Base-by-base conservation (phyloP, 768 basidiomycete genomes). In the Lactarius pseudohatsudake region DNA sequence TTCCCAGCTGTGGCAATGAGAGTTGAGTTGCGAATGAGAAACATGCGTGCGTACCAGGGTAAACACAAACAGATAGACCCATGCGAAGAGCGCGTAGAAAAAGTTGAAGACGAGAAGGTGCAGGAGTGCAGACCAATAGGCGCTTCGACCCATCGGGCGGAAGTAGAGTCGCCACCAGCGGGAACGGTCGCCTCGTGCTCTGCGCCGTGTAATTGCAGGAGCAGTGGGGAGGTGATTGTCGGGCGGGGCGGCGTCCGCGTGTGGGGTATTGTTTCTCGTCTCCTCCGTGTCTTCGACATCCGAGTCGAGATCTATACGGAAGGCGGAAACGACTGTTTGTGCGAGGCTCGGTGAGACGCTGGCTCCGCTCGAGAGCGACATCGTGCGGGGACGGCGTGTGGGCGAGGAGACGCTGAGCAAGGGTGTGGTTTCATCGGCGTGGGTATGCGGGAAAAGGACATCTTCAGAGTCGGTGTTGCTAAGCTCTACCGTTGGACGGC, bases 31-130 rank as follows among this genome's bases (percentile, higher is more conserved):
- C 34, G 9, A 5, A 16, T 30, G 3, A 59, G n/a, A 47, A 80
- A 45, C 32, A 8, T 26, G 15, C 87, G 71, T 71, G 9, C 87
- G 71, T 71, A 92, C 91, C 76, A 94, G 77, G 0, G 91, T 93
- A 72, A 92, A 89, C 13, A 91, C 85, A 71, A 93, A 91, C 18
- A 90, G 78, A 73, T 85, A 92, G 11, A 91, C 73, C 87, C 88
- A 92, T n/a, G 89, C 88, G n/a, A 79, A 73, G 65, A 93, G 76
- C 18, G 89, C 89, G 71, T 84, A 92, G 0, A 91, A 91, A 72
- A 94, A 91, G 76, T 94, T 93, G 71, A 93, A 57, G 30, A 89
- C 78, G 50, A 86, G 73, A 26, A 94, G 80, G 74, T 94, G 92
- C 62, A 91, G 82, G 32, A 90, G 75, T 0, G 90, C 78, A 30